Base-by-base conservation (phyloP, 139 green algal genomes). In the Coelastrella sp. region DNA sequence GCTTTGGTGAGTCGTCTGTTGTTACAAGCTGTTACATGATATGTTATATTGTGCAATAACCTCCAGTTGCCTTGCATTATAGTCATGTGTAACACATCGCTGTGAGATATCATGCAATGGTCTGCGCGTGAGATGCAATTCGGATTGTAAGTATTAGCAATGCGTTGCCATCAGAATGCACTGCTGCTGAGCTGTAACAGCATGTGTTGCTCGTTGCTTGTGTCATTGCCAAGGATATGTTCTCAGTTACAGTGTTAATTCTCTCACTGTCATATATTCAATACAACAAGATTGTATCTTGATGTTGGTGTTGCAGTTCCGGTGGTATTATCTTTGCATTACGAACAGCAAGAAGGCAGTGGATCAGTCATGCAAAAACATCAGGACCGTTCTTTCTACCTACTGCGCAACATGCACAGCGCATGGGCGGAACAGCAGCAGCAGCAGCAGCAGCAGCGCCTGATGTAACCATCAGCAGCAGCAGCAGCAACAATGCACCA, bases 271-370 rank as follows among this genome's bases (percentile, higher is more conserved):
- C 11, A 57, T 23, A 9, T 57, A 13, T n/a, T n/a, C n/a, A n/a
- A n/a, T n/a, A 57, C 45, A 57, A 9, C 0, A 57, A 23, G 11
- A 13, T 13, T 57, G 11, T 13, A 13, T 57, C 15, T 57, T 9
- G 0, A 13, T 57, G 11, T 57, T 57, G 21, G 27, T 19, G 4
- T 6, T 40, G 17, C 79, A 86, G 80, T 30, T 41, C 80, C 30
- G 80, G 80, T 21, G 67, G 67, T 38, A 34, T 86, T 4, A 15
- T 86, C 23, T 80, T 86, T 59, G 32, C 37, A 19, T 45, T 86
- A 67, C 80, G 80, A 23, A 86, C 80, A 15, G 30, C 80, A 7
- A 34, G 68, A 13, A 34, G 80, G 15, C 67, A 79, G 25, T 79
- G 80, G 80, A 60, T 86, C 34, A 50, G 48, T 51, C 25, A 45